A percentile compares a stretch with the other conserved stretches of the same genome.
These are phyloP conservation scores for Cetraspora pellucida DNA, from an alignment of 192 early-diverging fungal genomes.

Conservation along the genomic window DNA sequence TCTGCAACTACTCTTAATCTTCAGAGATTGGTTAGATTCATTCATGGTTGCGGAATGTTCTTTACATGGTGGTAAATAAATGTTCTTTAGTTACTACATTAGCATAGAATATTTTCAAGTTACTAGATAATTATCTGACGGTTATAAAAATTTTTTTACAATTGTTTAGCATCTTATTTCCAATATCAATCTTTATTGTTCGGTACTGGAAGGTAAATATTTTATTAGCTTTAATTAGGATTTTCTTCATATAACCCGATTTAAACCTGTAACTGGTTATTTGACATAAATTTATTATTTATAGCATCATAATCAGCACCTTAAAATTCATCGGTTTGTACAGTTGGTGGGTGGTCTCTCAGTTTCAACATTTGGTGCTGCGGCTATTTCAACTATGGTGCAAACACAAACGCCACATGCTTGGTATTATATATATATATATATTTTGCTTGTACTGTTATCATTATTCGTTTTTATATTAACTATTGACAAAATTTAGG, in stretches of 20 bases:
- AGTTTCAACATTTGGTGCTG: conserved; percentile 26
- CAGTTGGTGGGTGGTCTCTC: conserved; percentile 32
- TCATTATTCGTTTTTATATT: background rate
- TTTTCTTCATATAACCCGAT: too few relatives aligned
- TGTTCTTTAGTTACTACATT: too few relatives aligned
- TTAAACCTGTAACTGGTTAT: too few relatives aligned
- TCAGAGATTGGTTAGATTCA: background rate
- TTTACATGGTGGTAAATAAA: conserved; percentile 23
- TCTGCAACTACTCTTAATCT: background rate
- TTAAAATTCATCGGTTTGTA: conserved; percentile 28
- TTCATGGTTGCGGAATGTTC: conserved; percentile 33
- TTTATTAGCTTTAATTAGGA: too few relatives aligned
- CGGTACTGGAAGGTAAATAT: conserved; percentile 10
- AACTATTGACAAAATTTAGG: background rate
- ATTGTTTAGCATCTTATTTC: conserved; percentile 17
- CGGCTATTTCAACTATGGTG: conserved; percentile 23
- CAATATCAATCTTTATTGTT: conserved; percentile 28
- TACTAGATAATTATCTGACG: too few relatives aligned
- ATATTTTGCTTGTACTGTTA: background rate
- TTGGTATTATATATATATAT: background rate
- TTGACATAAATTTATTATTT: too few relatives aligned
- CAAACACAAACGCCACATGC: background rate
- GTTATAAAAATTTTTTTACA: too few relatives aligned
- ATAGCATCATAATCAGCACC: conserved; percentile 17
- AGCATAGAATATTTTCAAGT: too few relatives aligned